Evolutionary conservation across 2,329 filamentous ascomycete species (phyloP).

Genomic region (Pezicula radicicola): DNA sequence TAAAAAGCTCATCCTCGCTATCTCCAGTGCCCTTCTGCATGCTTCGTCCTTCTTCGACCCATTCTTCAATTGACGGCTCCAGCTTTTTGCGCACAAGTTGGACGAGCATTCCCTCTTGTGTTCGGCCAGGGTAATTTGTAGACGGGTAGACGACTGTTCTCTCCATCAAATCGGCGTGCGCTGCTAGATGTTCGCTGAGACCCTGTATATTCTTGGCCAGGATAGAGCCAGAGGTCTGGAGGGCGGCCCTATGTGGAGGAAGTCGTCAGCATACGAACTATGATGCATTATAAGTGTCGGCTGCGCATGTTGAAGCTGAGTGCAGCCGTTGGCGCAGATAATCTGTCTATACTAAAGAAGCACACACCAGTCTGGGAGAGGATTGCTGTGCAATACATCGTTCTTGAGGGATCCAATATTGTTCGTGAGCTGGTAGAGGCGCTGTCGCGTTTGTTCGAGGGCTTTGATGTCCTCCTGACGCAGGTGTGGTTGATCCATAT

Average conservation of each 20-base stretch:
- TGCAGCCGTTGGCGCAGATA: background rate
- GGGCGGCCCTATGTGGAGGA: constrained; percentile 52
- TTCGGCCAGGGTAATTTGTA: constrained; percentile 70
- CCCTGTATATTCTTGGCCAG: constrained; percentile 67
- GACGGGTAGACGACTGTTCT: constrained; percentile 73
- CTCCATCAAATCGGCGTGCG: constrained; percentile 65
- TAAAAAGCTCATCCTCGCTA: constrained; percentile 59
- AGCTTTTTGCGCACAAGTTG: constrained; percentile 80
- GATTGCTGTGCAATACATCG: constrained; percentile 59
- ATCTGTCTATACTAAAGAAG: background rate
- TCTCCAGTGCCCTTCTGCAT: constrained; percentile 34
- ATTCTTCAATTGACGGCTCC: constrained; percentile 72
- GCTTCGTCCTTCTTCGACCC: constrained; percentile 62
- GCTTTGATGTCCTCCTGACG: constrained; percentile 57
- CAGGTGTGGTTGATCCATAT: constrained; percentile 4
- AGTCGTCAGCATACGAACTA: constrained; percentile 5
- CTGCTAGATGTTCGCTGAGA: constrained; percentile 61
- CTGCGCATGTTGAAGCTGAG: no score
- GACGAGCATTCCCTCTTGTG: constrained; percentile 62
- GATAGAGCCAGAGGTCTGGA: constrained; percentile 70
- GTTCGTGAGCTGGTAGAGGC: constrained; percentile 65
- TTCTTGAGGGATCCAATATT: constrained; percentile 63
- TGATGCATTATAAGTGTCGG: no score
- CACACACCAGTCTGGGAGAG: constrained; percentile 63
- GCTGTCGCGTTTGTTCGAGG: constrained; percentile 68